A percentile compares a stretch with the other conserved stretches of the same genome.
Evolutionary conservation across 805 yeast genomes (phyloP).

Genomic region (Sugiyamaella qingdaonensis): DNA sequence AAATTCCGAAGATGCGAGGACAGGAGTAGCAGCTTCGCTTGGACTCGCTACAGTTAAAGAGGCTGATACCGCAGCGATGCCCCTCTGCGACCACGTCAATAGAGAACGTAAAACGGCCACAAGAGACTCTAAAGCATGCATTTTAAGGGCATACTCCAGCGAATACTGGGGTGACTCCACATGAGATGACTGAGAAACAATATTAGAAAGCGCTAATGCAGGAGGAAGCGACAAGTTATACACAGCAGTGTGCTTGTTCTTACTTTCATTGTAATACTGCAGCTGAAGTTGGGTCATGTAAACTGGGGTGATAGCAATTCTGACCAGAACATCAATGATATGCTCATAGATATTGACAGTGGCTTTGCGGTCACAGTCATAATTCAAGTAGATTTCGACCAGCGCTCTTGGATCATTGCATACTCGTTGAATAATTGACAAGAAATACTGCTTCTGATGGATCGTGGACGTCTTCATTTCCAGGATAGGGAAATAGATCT

Average conservation of each 20-base stretch:
- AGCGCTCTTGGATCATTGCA: constrained; percentile 86
- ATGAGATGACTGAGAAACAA: constrained; percentile 41
- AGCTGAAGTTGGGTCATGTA: constrained; percentile 69
- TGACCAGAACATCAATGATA: constrained; percentile 69
- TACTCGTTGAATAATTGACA: constrained; percentile 73
- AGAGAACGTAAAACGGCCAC: constrained; percentile 80
- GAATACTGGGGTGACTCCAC: constrained; percentile 43
- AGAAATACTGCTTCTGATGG: constrained; percentile 86
- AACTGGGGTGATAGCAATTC: constrained; percentile 65
- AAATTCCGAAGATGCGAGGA: constrained; percentile 2
- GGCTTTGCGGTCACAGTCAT: constrained; percentile 79
- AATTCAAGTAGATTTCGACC: constrained; percentile 89
- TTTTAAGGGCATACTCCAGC: constrained; percentile 76
- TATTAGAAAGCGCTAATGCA: constrained; percentile 63
- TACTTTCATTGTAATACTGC: constrained; percentile 46
- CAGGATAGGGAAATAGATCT: constrained; percentile 88
- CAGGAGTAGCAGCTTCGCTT: constrained; percentile 16
- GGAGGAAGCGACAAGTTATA: constrained; percentile 74
- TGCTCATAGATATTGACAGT: constrained; percentile 84
- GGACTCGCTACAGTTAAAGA: constrained; percentile 12
- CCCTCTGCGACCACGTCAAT: constrained; percentile 81
- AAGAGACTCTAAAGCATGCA: constrained; percentile 72
- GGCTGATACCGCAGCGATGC: constrained; percentile 33
- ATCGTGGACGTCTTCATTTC: constrained; percentile 88
- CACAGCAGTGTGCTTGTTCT: constrained; percentile 53